phyloP scores from a whole-genome alignment of 2,329 filamentous ascomycete species.

The Pezicula radicicola region DNA sequence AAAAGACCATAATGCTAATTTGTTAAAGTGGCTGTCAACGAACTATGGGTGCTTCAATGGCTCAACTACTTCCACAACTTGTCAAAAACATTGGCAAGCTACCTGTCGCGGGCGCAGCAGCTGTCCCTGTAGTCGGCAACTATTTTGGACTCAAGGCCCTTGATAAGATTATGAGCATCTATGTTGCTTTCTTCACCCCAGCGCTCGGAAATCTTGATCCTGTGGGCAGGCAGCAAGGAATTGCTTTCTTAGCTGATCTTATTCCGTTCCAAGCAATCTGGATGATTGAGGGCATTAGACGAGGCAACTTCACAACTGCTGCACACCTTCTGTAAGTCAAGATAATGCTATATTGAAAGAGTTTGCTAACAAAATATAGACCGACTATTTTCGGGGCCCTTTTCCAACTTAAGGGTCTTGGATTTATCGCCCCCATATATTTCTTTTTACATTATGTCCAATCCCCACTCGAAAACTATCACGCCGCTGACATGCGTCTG shows the following conservation, averaged over 20 bases:
- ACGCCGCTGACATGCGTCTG: constrained; percentile 29
- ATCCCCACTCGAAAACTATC: constrained; percentile 29
- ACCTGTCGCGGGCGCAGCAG: background rate
- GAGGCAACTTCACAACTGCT: constrained; percentile 25
- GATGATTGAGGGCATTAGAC: constrained; percentile 25
- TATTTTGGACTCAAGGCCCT: constrained; percentile 14
- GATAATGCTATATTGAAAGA: background rate
- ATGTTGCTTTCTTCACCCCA: constrained; percentile 19
- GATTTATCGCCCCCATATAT: constrained; percentile 31
- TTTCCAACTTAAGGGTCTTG: constrained; percentile 27
- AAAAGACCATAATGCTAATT: no score
- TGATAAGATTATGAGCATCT: constrained; percentile 15
- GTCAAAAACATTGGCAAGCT: background rate
- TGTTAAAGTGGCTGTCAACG: constrained; percentile 4
- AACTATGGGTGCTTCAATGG: constrained; percentile 11
- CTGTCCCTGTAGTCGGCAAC: constrained; percentile 6
- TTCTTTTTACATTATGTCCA: constrained; percentile 34
- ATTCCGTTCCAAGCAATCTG: constrained; percentile 25
- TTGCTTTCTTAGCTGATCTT: constrained; percentile 24
- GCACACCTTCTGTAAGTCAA: constrained; percentile 17
- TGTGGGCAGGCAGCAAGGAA: constrained; percentile 14
- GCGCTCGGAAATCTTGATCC: constrained; percentile 13
- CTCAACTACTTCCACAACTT: constrained; percentile 2
- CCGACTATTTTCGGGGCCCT: constrained; percentile 23
- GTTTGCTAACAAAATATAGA: constrained; percentile 9